phyloP scores from a whole-genome alignment of 768 basidiomycete genomes.

The Mycena venus region DNA sequence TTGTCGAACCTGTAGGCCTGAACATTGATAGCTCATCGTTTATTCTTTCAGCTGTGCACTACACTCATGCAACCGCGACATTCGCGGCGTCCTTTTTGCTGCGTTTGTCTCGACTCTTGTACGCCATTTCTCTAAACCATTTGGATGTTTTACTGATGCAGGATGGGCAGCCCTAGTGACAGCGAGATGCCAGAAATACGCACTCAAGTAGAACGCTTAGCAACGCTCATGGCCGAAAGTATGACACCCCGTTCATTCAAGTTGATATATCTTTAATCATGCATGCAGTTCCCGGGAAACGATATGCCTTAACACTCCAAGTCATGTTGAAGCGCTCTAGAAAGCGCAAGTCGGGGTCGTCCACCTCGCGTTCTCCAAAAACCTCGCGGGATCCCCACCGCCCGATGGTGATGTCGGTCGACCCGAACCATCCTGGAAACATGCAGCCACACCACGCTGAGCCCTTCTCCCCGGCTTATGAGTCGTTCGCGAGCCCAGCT shows the following conservation, averaged over 20 bases:
- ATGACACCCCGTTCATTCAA: slow-evolving; percentile 39
- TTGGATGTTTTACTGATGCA: neutral
- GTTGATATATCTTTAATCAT: neutral
- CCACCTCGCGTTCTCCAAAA: slow-evolving; percentile 73
- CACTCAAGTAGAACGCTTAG: slow-evolving; percentile 82
- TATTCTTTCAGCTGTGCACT: slow-evolving; percentile 77
- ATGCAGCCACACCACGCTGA: slow-evolving; percentile 59
- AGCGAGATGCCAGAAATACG: slow-evolving; percentile 83
- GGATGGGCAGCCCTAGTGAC: slow-evolving; percentile 76
- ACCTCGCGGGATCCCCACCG: slow-evolving; percentile 68
- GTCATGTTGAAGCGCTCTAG: slow-evolving; percentile 87
- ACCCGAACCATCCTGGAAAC: slow-evolving; percentile 46
- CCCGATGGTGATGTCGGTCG: slow-evolving; percentile 60
- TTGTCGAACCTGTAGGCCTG: slow-evolving; percentile 35
- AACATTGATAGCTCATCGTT: slow-evolving; percentile 12
- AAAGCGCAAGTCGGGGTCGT: slow-evolving; percentile 66
- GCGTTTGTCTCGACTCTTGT: slow-evolving; percentile 90
- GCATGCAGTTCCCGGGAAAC: slow-evolving; percentile 87
- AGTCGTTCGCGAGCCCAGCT: slow-evolving; percentile 54
- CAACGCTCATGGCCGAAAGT: slow-evolving; percentile 85
- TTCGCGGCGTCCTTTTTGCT: slow-evolving; percentile 93
- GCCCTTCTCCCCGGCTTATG: slow-evolving; percentile 71
- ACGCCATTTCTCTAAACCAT: slow-evolving; percentile 43
- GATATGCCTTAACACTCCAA: slow-evolving; percentile 91
- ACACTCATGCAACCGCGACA: slow-evolving; percentile 93